phyloP scores from a whole-genome alignment of 257 asterid species.

The Solanum virginianum region DNA sequence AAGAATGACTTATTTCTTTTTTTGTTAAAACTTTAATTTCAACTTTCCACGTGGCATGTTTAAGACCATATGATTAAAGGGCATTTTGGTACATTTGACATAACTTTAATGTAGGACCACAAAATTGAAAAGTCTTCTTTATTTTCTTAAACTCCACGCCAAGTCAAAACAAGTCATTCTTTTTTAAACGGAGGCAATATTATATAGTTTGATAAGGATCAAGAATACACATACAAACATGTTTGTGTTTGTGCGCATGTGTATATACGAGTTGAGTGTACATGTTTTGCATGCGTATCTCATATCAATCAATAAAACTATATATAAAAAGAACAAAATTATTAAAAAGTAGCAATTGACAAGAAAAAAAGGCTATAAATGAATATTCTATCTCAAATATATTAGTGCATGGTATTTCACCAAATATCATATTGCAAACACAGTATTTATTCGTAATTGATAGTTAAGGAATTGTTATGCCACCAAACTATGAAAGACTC shows the following conservation, averaged over 20 bases:
- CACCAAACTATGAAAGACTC: background rate
- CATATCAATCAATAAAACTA: background rate
- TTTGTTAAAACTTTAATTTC: no score
- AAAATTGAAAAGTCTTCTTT: no score
- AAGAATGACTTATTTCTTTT: no score
- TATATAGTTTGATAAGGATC: background rate
- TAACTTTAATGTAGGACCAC: no score
- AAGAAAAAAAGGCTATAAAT: background rate
- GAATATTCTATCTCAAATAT: background rate
- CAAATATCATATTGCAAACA: background rate
- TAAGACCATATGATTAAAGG: no score
- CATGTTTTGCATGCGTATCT: background rate
- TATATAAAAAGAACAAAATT: background rate
- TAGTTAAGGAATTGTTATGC: background rate
- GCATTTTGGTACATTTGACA: no score
- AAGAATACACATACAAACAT: background rate
- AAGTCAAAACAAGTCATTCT: no score
- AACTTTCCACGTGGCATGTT: no score
- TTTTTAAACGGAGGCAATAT: background rate
- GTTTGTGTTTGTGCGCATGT: no score
- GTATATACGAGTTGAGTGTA: background rate
- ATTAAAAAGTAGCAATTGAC: background rate
- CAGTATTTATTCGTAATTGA: background rate
- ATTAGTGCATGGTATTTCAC: background rate
- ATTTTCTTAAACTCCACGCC: no score